Base-by-base conservation (phyloP, 179 eudicot genomes). In the Corrigiola litoralis region DNA sequence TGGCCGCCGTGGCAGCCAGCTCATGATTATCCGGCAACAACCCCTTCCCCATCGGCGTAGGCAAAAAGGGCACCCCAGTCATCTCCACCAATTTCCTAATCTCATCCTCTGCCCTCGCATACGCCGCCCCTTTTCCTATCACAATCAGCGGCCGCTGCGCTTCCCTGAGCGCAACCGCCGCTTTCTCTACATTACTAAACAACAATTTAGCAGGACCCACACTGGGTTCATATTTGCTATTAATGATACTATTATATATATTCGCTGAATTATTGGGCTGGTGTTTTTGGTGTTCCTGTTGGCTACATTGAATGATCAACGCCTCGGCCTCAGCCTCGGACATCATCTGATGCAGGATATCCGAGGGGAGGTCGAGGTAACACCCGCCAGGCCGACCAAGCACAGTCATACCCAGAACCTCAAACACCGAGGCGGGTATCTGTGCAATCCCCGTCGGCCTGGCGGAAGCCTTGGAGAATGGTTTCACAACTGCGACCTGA, bases 21-120 rank as follows among this genome's bases (percentile, higher is more conserved):
- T 87, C 90, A 56, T 92, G 98, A 2, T 67, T 75, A 44, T 92
- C 98, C 0, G 96, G 81, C 13, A 92, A 25, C 74, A 92, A 74
- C 1, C 98, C 98, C 77, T 92, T 92, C 52, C 95, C 98, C 98
- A 92, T 92, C 0, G 98, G 98, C 0, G 98, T 92, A 0, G 98
- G 95, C 75, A 92, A 63, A 67, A 92, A 92, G 16, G 98, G 95
- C 21, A 92, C 85, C 32, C 98, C 96, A n/a, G 98, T 90, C 29
- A 34, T 60, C 21, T 87, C 97, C 23, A 92, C 90, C 7, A 92
- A 40, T 12, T 77, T 82, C 61, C 34, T 80, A 63, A 87, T 10
- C 27, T 67, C 81, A 29, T 60, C 59, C 57, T 92, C 97, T 0
- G 89, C 87, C 49, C 65, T 82, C 10, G 98, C 61, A 72, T 67